Percentiles rank a stretch among this genome's conserved stretches.
These are phyloP conservation scores for Sequoia sempervirens DNA, from an alignment of 75 land plant species.

Conservation along the genomic window DNA sequence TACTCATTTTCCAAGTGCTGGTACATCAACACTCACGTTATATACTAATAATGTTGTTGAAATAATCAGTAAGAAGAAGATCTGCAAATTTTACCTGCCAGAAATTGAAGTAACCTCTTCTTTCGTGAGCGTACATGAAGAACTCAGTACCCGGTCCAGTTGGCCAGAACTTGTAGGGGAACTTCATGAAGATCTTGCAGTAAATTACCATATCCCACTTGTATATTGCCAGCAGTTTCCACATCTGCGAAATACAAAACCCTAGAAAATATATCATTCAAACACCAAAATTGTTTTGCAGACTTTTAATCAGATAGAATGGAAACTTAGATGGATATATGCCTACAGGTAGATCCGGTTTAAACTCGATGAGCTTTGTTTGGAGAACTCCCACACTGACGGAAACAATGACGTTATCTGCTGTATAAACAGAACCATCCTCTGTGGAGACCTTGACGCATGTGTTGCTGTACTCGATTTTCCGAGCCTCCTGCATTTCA, in stretches of 20 bases:
- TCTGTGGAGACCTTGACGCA: constrained; percentile 44
- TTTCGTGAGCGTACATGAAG: constrained; percentile 32
- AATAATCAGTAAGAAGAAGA: background rate
- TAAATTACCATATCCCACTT: constrained; percentile 46
- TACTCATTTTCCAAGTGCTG: constrained; percentile 80
- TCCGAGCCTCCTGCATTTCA: constrained; percentile 31
- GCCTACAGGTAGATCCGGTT: constrained; percentile 51
- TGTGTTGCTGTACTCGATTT: constrained; percentile 16
- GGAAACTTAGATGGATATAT: background rate
- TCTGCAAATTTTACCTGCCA: too few species aligned
- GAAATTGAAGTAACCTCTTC: too few species aligned
- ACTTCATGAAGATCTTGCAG: too few species aligned
- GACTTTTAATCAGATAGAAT: too few species aligned
- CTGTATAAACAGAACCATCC: constrained; percentile 39
- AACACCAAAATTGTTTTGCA: too few species aligned
- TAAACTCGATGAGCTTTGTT: constrained; percentile 42
- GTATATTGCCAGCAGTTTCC: constrained; percentile 45
- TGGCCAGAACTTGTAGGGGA: constrained; percentile 40
- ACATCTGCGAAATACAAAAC: constrained; percentile 16
- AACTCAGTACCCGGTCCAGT: constrained; percentile 46
- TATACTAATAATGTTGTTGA: constrained; percentile 9
- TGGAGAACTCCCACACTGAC: constrained; percentile 60
- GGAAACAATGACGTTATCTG: constrained; percentile 44
- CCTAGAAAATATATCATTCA: too few species aligned
- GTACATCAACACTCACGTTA: background rate